Conservation (phyloP, 1,284 basidiomycete species). For the Singerocomus inundabilis region DNA sequence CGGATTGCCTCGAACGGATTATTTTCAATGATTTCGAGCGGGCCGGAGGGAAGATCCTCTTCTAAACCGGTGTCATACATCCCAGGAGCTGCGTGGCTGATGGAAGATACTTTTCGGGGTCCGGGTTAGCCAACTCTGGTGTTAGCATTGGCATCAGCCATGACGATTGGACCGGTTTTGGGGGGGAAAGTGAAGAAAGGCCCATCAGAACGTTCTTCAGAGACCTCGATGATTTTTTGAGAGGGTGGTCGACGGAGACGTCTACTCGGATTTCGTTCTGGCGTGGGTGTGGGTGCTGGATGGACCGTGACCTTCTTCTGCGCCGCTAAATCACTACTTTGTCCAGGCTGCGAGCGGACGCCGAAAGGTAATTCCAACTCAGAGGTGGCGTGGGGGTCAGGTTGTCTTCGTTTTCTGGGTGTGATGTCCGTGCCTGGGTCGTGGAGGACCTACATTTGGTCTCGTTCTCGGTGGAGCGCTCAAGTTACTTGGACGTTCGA, state of each 20-base stretch:
- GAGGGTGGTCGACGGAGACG: slow-evolving; percentile 32
- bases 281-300: no score
- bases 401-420: slow-evolving; percentile 2
- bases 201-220: slow-evolving; percentile 31
- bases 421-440: background rate
- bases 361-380: slow-evolving; percentile 42
- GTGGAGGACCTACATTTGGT: background rate
- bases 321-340: background rate
- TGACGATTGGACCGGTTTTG: slow-evolving; percentile 9
- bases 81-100: background rate
- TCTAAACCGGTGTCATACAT: slow-evolving; percentile 31
- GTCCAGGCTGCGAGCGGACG: slow-evolving; percentile 13
- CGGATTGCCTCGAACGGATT: slow-evolving; percentile 43
- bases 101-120: slow-evolving; percentile 1
- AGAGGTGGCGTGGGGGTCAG: slow-evolving; percentile 49
- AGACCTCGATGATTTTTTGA: slow-evolving; percentile 46
- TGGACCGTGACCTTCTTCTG: no score
- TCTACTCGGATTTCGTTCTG: slow-evolving; percentile 6
- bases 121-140: no score
- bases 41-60: slow-evolving; percentile 33
- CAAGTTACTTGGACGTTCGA: slow-evolving; percentile 1
- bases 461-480: background rate
- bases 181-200: slow-evolving; percentile 17
- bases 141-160: background rate
- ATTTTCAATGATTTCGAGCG: slow-evolving; percentile 58